Evolutionary conservation across 805 yeast species (phyloP).

Genomic region (Teunomyces atbi): DNA sequence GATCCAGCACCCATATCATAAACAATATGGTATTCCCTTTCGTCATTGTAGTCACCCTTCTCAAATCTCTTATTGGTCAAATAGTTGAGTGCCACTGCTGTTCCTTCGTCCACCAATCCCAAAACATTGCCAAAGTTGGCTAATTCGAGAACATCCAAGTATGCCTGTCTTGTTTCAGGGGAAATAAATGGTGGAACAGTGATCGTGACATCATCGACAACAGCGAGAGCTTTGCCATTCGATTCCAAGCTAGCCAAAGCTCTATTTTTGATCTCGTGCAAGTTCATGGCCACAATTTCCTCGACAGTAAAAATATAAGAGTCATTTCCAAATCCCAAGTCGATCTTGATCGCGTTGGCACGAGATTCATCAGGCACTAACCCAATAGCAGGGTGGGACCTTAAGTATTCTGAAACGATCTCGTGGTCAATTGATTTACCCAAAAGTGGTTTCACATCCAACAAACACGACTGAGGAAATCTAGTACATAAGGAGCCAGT

Average conservation of each 20-base stretch:
- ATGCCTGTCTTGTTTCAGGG: constrained; percentile 64
- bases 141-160: constrained; percentile 67
- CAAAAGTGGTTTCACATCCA: constrained; percentile 66
- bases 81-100: constrained; percentile 86
- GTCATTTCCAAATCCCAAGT: constrained; percentile 35
- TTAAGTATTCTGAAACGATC: constrained; percentile 45
- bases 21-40: constrained; percentile 60
- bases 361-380: constrained; percentile 37
- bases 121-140: constrained; percentile 62
- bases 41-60: constrained; percentile 31
- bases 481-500: constrained; percentile 68
- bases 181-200: constrained; percentile 74
- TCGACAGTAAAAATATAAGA: constrained; percentile 51
- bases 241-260: constrained; percentile 58
- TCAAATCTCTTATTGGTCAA: constrained; percentile 52
- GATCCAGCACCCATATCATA: constrained; percentile 95
- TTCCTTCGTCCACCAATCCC: constrained; percentile 81
- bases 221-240: constrained; percentile 38
- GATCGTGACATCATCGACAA: constrained; percentile 65
- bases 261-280: constrained; percentile 61
- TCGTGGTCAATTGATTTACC: constrained; percentile 58
- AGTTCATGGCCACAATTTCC: constrained; percentile 81
- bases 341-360: constrained; percentile 56
- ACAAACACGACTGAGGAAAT: constrained; percentile 66
- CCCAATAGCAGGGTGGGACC: constrained; percentile 60